Conservation (phyloP, 2,329 filamentous ascomycete species). For the Thelonectria blattea region DNA sequence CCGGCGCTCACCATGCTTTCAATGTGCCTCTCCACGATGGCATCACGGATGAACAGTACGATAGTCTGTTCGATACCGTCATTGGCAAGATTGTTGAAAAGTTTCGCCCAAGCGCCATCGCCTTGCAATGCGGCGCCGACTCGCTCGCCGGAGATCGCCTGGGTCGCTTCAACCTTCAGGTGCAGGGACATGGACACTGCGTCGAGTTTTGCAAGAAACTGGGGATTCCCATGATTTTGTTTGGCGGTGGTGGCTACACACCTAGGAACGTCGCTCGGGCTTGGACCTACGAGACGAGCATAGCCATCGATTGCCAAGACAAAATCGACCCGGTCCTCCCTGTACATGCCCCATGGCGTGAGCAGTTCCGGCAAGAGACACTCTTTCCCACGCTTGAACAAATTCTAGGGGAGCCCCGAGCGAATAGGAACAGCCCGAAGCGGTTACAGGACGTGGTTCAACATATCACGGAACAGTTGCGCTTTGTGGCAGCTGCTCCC, state of each 20-base stretch:
- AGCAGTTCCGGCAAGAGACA: constrained; percentile 86
- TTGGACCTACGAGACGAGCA: constrained; percentile 95
- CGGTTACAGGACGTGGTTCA: constrained; percentile 78
- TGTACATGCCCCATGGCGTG: constrained; percentile 80
- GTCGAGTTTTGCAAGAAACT: constrained; percentile 87
- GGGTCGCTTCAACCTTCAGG: constrained; percentile 95
- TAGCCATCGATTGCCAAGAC: constrained; percentile 78
- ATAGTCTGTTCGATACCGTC: constrained; percentile 80
- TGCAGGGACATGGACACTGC: constrained; percentile 90
- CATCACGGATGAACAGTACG: constrained; percentile 90
- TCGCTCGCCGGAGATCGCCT: constrained; percentile 91
- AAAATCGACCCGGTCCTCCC: constrained; percentile 77
- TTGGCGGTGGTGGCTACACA: constrained; percentile 95
- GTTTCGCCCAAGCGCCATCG: constrained; percentile 90
- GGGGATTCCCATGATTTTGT: constrained; percentile 81
- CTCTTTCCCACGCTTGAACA: constrained; percentile 87
- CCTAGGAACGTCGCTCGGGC: constrained; percentile 94
- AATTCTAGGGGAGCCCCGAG: constrained; percentile 68
- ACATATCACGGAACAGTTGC: constrained; percentile 82
- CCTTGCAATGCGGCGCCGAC: constrained; percentile 94
- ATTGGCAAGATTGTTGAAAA: constrained; percentile 79
- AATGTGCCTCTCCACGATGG: constrained; percentile 92
- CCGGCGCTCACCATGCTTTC: constrained; percentile 85
- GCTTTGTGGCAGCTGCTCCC: constrained; percentile 83
- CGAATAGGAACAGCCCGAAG: constrained; percentile 81